Evolutionary conservation across 1,139 yeast genomes (phyloP), one percentile per base, ranked within the genome.

Genomic region (Blastobotrys niveus): DNA sequence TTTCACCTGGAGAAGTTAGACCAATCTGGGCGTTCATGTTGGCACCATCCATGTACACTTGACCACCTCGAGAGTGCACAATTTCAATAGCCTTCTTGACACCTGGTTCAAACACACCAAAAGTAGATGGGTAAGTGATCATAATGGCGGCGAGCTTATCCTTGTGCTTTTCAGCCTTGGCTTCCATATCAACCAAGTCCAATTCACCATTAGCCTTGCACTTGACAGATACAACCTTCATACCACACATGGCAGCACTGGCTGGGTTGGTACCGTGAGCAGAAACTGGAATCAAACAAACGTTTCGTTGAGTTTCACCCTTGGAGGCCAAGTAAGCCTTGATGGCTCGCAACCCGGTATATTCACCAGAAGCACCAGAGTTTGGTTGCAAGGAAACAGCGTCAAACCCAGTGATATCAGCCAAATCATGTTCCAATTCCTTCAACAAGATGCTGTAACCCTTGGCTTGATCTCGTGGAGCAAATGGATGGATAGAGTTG

Each of bases 231-330:
- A 91, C 86, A 42, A 91, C 97, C 66, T 86, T 87, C 65, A 91
- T 70, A 34, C 96, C 96, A 58, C 95, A 82, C 95, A 91, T 91
- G 36, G 96, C 88, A 15, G 98, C 97, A 38, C 96, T 86, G 0
- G 98, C 98, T 19, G 98, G 98, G 63, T 91, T 91, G 29, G 98
- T 91, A 49, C 98, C 98, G 61, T 91, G 98, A 2, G 98, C 98
- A 60, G 93, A 81, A 8, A 89, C 95, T 12, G 98, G 98, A 56
- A 91, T 91, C 62, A 91, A 75, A 66, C 96, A 91, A 47, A 91
- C 76, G 63, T 89, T 81, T 63, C 98, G 78, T 52, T 78, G 66
- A 27, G 73, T 69, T 59, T 89, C 82, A 37, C 94, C 95, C 46
- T 71, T 74, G 27, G 84, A 71, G 51, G 78, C 78, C 57, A 84